Evolutionary conservation across 2,329 filamentous ascomycete genomes (phyloP), one percentile per base, ranked within the genome.

Genomic region (Gnomoniopsis smithogilvyi): DNA sequence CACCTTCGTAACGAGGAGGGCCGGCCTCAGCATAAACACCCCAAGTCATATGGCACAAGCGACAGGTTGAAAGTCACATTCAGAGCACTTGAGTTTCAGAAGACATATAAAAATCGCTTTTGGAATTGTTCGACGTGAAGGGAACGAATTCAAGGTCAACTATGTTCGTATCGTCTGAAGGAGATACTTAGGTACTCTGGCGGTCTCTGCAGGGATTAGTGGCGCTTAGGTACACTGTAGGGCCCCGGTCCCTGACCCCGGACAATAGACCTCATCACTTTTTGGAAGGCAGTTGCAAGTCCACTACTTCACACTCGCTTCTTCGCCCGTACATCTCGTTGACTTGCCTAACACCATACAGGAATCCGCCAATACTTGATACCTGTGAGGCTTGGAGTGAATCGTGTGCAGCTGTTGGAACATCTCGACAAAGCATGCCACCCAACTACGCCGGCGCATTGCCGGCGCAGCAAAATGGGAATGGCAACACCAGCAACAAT

Each of bases 371-470:
- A 48, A 3, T 51, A 26, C 19, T 59, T 59, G 55, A 48, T 46
- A n/a, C 36, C 50, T 45, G 50, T 54, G 19, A 30, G 58, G 50
- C 51, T 59, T n/a, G 45, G 56, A 41, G 22, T 52, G 10, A 21
- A 53, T 34, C 21, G 49, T 41, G 26, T 34, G 14, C 36, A 56
- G 26, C n/a, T 56, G 33, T 53, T 43, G 17, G 24, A 30, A 26
- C 50, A 26, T 47, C 45, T 7, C 56, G 41, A 46, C 26, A 24
- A 50, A 46, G 36, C 45, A 62, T 62, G 60, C 56, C 53, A 33
- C 56, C 56, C 21, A 57, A 26, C 12, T 60, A 59, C 48, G 60
- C 49, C 36, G 60, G 60, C 60, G 60, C 60, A 22, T 30, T 59
- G 45, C 36, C 56, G 51, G 50, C 50, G 33, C 45, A 55, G 19